phyloP scores from a whole-genome alignment of 1,139 yeast genomes.

The Suhomyces panamericanus region DNA sequence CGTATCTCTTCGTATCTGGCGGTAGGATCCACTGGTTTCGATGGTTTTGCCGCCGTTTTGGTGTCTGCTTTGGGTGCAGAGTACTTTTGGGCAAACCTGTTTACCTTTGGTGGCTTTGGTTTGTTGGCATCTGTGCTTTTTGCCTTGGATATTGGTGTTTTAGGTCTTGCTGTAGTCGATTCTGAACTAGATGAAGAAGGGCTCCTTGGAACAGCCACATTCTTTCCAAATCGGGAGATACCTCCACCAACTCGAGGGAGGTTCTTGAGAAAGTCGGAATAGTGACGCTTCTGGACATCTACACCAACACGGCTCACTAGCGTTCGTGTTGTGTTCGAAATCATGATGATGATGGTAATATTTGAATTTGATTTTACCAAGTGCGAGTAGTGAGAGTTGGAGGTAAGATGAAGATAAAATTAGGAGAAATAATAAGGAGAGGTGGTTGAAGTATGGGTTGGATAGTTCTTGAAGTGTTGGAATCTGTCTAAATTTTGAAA shows the following conservation, averaged over 20 bases:
- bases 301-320: not conserved
- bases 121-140: not conserved
- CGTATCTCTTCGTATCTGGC: constrained; percentile 21
- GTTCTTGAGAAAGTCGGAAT: constrained; percentile 25
- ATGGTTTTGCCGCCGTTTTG: constrained; percentile 3
- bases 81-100: constrained; percentile 33
- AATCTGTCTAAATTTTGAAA: no score
- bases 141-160: not conserved
- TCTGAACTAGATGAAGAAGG: not conserved
- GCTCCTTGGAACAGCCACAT: constrained; percentile 5
- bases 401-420: not conserved
- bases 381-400: not conserved
- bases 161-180: not conserved
- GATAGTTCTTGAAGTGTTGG: no score
- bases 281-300: constrained; percentile 12
- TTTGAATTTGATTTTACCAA: not conserved
- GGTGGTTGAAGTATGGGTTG: not conserved
- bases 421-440: not conserved
- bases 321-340: constrained; percentile 2
- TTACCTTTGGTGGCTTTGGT: constrained; percentile 14
- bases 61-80: constrained; percentile 8
- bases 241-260: constrained; percentile 31
- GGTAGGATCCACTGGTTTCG: constrained; percentile 12
- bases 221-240: constrained; percentile 22
- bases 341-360: not conserved